Evolutionary conservation across 495 filamentous ascomycete genomes (phyloP).

Genomic region (Penicilliopsis zonata): DNA sequence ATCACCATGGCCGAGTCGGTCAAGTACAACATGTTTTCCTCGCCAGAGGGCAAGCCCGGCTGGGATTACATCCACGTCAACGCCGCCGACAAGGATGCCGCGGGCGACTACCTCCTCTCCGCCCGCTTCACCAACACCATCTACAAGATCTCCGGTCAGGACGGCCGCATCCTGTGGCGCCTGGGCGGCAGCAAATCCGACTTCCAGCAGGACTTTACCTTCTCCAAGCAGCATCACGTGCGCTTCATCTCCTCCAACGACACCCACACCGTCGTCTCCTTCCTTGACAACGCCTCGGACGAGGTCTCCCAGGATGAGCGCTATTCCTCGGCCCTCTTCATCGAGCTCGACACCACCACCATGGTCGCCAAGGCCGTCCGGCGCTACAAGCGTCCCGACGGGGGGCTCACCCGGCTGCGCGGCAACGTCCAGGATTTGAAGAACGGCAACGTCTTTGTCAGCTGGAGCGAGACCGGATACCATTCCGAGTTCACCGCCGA

Average conservation of each 20-base stretch:
- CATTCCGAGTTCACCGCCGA: conserved; percentile 38
- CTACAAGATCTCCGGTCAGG: conserved; percentile 40
- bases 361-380: conserved; percentile 29
- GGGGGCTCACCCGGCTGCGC: conserved; percentile 36
- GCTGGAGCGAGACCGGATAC: conserved; percentile 42
- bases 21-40: conserved; percentile 6
- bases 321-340: conserved; percentile 38
- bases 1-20: conserved; percentile 18
- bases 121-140: conserved; percentile 43
- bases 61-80: conserved; percentile 55
- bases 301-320: conserved; percentile 28
- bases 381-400: conserved; percentile 29
- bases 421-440: conserved; percentile 45
- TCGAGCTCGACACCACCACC: conserved; percentile 34
- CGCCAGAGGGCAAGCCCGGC: conserved; percentile 10
- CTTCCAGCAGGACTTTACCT: conserved; percentile 36
- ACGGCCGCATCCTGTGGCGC: conserved; percentile 46
- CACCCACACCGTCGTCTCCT: conserved; percentile 30
- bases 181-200: conserved; percentile 32
- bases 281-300: conserved; percentile 42
- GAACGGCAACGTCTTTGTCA: conserved; percentile 39
- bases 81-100: conserved; percentile 41
- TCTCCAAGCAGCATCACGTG: conserved; percentile 49
- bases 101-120: conserved; percentile 46
- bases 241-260: conserved; percentile 35